Percentiles rank a stretch among this genome's conserved stretches.
Evolutionary conservation across 768 basidiomycete genomes (phyloP).

Genomic region (Boletus rubropictus): DNA sequence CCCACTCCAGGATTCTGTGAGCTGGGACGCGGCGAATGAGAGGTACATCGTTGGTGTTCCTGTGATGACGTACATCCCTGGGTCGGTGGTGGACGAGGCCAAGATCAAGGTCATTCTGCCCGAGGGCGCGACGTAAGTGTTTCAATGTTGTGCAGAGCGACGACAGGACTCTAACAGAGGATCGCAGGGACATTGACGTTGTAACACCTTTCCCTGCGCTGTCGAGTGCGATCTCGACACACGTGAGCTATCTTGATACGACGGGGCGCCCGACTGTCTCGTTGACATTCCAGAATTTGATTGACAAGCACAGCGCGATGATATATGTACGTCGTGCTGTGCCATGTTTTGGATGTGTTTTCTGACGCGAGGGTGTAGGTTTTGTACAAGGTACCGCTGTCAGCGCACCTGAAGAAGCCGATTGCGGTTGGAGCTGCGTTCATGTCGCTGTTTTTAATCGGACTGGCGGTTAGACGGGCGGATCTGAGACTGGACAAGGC

Average conservation of each 20-base stretch:
- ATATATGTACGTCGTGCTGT: constrained; percentile 66
- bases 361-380: constrained; percentile 47
- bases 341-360: not conserved
- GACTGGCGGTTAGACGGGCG: constrained; percentile 43
- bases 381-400: constrained; percentile 75
- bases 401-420: constrained; percentile 85
- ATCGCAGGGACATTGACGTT: constrained; percentile 67
- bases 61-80: constrained; percentile 76
- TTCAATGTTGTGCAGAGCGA: constrained; percentile 10
- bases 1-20: constrained; percentile 68
- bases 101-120: constrained; percentile 79
- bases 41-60: constrained; percentile 77
- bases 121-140: constrained; percentile 87
- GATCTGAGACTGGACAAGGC: constrained; percentile 46
- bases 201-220: constrained; percentile 73
- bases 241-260: constrained; percentile 89
- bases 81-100: constrained; percentile 74
- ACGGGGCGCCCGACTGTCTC: constrained; percentile 76
- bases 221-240: constrained; percentile 54
- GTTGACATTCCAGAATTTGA: constrained; percentile 67
- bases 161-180: constrained; percentile 5
- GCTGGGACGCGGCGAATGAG: constrained; percentile 56
- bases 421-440: constrained; percentile 69
- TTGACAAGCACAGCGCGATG: constrained; percentile 69
- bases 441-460: constrained; percentile 55